phyloP scores from a whole-genome alignment of 2,329 filamentous ascomycete genomes.

The Orbilia ellipsospora region DNA sequence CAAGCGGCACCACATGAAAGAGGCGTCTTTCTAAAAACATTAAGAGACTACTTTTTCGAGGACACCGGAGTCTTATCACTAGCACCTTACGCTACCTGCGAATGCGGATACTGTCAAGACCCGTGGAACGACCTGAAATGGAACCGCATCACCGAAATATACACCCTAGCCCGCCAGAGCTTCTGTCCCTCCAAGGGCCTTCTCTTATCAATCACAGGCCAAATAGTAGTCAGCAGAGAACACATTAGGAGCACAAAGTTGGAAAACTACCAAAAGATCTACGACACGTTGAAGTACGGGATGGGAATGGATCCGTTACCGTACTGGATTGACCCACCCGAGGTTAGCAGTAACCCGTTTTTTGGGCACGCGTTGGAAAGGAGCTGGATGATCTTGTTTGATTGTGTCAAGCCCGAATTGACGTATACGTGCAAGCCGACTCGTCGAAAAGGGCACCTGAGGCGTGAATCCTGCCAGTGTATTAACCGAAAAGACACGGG shows the following conservation, averaged over 20 bases:
- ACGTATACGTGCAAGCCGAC: slow-evolving; percentile 27
- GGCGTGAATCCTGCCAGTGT: slow-evolving; percentile 12
- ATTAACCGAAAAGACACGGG: neutral
- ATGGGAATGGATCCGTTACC: neutral
- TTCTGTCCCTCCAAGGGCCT: neutral
- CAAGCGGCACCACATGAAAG: neutral
- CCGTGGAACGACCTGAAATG: neutral
- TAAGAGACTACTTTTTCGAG: slow-evolving; percentile 5
- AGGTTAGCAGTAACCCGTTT: slow-evolving; percentile 45
- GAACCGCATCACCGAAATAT: slow-evolving; percentile 14
- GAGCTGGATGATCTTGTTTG: slow-evolving; percentile 57
- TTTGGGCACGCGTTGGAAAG: slow-evolving; percentile 56
- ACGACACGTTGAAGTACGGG: neutral
- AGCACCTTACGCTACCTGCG: neutral
- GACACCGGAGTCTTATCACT: slow-evolving; percentile 9
- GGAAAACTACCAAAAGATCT: neutral
- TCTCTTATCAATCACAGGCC: slow-evolving; percentile 7
- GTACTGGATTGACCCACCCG: slow-evolving; percentile 5
- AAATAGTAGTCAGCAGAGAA: slow-evolving; percentile 3
- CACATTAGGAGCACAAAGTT: neutral
- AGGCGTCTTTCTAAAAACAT: neutral
- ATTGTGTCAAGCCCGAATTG: slow-evolving; percentile 52
- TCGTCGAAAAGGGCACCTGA: neutral
- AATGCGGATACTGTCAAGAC: neutral
- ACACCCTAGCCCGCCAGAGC: neutral